These are phyloP conservation scores for Hirsutella thompsonii DNA, from an alignment of 2,329 filamentous ascomycete species.

Conservation along the genomic window DNA sequence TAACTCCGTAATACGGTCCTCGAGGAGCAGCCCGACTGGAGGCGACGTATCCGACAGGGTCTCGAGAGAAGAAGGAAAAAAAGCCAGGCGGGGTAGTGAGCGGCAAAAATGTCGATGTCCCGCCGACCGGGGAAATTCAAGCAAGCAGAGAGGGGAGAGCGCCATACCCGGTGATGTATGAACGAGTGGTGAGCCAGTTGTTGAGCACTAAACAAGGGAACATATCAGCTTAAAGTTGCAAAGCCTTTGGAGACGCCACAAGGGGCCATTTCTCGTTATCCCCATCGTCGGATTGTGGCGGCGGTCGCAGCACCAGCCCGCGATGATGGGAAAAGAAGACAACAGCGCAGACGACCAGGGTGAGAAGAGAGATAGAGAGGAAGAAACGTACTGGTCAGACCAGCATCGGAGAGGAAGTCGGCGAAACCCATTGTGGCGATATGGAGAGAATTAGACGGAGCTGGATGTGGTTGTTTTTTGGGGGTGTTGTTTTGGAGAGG, in stretches of 20 bases:
- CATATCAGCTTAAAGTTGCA: neutral
- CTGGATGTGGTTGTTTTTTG: too few species aligned
- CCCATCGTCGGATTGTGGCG: too few species aligned
- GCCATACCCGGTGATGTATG: constrained; percentile 68
- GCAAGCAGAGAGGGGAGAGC: neutral
- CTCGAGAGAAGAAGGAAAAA: neutral
- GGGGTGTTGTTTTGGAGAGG: too few species aligned
- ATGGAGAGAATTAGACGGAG: too few species aligned
- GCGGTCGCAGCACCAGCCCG: too few species aligned
- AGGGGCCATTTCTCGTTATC: too few species aligned
- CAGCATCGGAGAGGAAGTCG: constrained; percentile 50
- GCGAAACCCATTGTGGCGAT: constrained; percentile 50
- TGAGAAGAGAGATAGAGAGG: neutral
- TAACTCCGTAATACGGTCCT: neutral
- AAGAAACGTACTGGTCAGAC: constrained; percentile 24
- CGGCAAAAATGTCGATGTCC: neutral
- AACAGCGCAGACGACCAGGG: neutral
- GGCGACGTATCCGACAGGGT: neutral
- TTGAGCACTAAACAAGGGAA: constrained; percentile 40
- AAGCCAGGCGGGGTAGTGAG: neutral
- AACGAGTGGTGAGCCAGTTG: constrained; percentile 57
- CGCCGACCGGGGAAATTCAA: neutral
- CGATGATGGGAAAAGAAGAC: neutral
- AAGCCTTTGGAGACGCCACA: too few species aligned
- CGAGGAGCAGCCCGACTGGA: too few species aligned